Evolutionary conservation across 257 asterid genomes (phyloP).

Genomic region (Fraxinus pennsylvanica): DNA sequence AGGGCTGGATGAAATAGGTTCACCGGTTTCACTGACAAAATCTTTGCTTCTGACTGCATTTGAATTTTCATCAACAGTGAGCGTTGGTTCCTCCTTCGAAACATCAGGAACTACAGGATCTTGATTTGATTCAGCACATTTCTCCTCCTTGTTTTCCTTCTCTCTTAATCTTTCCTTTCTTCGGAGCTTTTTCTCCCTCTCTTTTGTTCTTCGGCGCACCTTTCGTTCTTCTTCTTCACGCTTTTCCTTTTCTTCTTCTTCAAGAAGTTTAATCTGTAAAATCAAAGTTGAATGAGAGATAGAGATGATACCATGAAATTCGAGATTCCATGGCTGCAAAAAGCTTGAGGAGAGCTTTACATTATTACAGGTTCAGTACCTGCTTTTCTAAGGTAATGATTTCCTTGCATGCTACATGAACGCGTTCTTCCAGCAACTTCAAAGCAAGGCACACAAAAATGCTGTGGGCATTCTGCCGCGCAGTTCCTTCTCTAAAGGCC

Average conservation of each 20-base stretch:
- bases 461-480: slow-evolving; percentile 97
- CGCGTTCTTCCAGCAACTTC: slow-evolving; percentile 85
- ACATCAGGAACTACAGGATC: slow-evolving; percentile 42
- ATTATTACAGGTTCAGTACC: slow-evolving; percentile 45
- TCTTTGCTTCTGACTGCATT: slow-evolving; percentile 44
- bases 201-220: slow-evolving; percentile 82
- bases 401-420: slow-evolving; percentile 95
- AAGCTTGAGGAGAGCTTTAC: slow-evolving; percentile 6
- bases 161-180: slow-evolving; percentile 89
- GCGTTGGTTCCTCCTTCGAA: slow-evolving; percentile 41
- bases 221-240: slow-evolving; percentile 88
- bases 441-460: slow-evolving; percentile 91
- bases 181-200: slow-evolving; percentile 85
- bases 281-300: slow-evolving; percentile 32
- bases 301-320: slow-evolving; percentile 9
- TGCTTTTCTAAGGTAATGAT: slow-evolving; percentile 89
- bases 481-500: slow-evolving; percentile 99
- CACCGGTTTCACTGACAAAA: slow-evolving; percentile 53
- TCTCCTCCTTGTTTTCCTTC: slow-evolving; percentile 75
- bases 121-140: slow-evolving; percentile 43
- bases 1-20: slow-evolving; percentile 51
- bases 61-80: slow-evolving; percentile 45
- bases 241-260: slow-evolving; percentile 97
- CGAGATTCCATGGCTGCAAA: slow-evolving; percentile 9
- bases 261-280: slow-evolving; percentile 86